Percentiles rank a stretch among this genome's conserved stretches.
Evolutionary conservation across 176 grass and related monocot species (phyloP).

Genomic region (Eragrostis curvula): DNA sequence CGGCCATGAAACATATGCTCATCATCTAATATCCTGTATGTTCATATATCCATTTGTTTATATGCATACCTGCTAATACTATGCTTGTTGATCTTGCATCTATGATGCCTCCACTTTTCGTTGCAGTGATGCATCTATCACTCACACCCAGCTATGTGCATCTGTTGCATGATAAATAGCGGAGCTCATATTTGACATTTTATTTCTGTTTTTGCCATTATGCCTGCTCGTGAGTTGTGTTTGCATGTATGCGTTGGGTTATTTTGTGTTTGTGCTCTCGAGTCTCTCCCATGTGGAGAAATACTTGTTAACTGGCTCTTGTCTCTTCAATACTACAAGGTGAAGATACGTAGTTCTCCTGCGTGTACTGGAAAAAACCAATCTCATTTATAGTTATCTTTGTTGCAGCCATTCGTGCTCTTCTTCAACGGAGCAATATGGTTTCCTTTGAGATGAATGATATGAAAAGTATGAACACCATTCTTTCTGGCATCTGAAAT

Average conservation of each 20-base stretch:
- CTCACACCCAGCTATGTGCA: neutral
- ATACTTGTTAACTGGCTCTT: too few relatives aligned
- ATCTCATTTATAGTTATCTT: neutral
- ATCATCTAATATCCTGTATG: too few relatives aligned
- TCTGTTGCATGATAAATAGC: neutral
- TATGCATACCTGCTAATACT: neutral
- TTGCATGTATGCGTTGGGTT: too few relatives aligned
- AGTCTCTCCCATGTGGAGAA: too few relatives aligned
- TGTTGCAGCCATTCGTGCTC: constrained; percentile 20
- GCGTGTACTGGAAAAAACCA: too few relatives aligned
- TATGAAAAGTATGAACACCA: constrained; percentile 64
- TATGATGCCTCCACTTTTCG: neutral
- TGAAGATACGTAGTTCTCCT: too few relatives aligned
- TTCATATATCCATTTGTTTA: too few relatives aligned
- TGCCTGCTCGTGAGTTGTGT: too few relatives aligned
- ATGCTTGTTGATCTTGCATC: neutral
- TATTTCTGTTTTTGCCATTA: neutral
- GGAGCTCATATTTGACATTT: neutral
- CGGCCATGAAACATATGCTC: too few relatives aligned
- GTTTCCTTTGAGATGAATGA: constrained; percentile 96
- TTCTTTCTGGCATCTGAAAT: neutral
- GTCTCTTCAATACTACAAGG: too few relatives aligned
- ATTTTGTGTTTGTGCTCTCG: too few relatives aligned
- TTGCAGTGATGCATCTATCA: neutral
- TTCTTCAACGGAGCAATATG: constrained; percentile 46